These are phyloP conservation scores for Rosa hybrid DNA, from an alignment of 331 rosid genomes.

Conservation along the genomic window DNA sequence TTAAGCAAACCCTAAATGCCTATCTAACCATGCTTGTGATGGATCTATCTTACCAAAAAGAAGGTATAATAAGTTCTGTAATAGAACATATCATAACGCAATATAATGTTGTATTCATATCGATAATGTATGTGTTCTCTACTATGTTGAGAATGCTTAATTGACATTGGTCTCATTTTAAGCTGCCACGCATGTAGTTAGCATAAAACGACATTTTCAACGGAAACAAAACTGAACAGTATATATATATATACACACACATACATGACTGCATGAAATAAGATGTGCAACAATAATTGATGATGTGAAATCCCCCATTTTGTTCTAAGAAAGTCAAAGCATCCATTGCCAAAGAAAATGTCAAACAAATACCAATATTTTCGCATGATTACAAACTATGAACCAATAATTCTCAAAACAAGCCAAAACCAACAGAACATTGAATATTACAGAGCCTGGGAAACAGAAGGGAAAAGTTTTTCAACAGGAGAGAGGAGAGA, in stretches of 20 bases:
- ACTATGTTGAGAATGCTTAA: too few relatives aligned
- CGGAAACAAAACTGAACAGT: background rate
- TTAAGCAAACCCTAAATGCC: too few relatives aligned
- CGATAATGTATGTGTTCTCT: too few relatives aligned
- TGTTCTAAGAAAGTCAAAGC: slow-evolving; percentile 14
- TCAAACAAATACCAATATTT: slow-evolving; percentile 61
- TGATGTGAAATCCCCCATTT: background rate
- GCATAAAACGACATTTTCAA: too few relatives aligned
- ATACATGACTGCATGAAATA: slow-evolving; percentile 4
- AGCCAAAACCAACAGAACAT: slow-evolving; percentile 40
- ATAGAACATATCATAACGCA: too few relatives aligned
- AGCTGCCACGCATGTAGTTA: too few relatives aligned
- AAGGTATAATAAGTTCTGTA: too few relatives aligned
- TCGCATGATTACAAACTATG: slow-evolving; percentile 49
- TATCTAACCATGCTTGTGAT: too few relatives aligned
- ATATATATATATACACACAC: background rate
- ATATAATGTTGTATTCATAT: too few relatives aligned
- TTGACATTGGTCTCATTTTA: too few relatives aligned
- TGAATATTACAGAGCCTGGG: slow-evolving; percentile 27
- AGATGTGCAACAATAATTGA: background rate
- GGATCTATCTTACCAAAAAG: too few relatives aligned
- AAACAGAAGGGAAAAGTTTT: slow-evolving; percentile 1
- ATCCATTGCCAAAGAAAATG: slow-evolving; percentile 43
- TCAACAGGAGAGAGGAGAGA: slow-evolving; percentile 29
- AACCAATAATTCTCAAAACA: slow-evolving; percentile 31